Evolutionary conservation across 495 filamentous ascomycete species (phyloP), one percentile per base, ranked within the genome.

Genomic region (Aspergillus avenaceus): DNA sequence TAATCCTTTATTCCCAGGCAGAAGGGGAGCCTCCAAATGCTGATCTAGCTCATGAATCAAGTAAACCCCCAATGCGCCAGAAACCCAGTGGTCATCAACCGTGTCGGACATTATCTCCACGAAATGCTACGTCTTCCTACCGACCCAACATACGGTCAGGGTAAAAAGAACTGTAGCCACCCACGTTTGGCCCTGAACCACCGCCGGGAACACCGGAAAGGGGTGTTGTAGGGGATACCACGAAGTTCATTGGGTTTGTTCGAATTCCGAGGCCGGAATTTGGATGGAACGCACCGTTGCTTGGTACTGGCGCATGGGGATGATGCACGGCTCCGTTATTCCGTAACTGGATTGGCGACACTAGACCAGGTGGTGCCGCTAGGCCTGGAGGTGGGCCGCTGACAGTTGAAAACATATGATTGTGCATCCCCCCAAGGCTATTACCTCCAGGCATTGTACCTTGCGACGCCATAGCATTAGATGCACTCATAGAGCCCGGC

Each of bases 311-410:
- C 12, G 62, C 57, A 51, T 73, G 69, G 8, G 65, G 54, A 45
- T 67, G 64, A 53, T 67, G 69, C 29, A 73, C 59, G 27, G 52
- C 27, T n/a, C 59, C 62, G 21, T 69, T 70, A 43, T 72, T 69
- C 49, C 69, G 60, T 40, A 66, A 41, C 7, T 63, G 63, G 50
- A 69, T 56, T 4, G 67, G 63, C 41, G 77, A 67, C 22, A 69
- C 69, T 22, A 88, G 73, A 24, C 86, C 86, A 16, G 87, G 87
- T 8, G 87, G 87, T 26, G 80, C 82, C 2, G 79, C 49, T 31
- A 91, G 74, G 0, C 87, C 87, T 0, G 87, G 87, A 5, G 87
- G 87, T 19, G 87, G 87, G 6, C 87, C 85, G 61, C 72, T 89
- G 5, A 86, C 84, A 0, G 84, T 82, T 5, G 84, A 84, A 60